Conservation (phyloP, 139 green algal genomes). For the Micractinium sp. region DNA sequence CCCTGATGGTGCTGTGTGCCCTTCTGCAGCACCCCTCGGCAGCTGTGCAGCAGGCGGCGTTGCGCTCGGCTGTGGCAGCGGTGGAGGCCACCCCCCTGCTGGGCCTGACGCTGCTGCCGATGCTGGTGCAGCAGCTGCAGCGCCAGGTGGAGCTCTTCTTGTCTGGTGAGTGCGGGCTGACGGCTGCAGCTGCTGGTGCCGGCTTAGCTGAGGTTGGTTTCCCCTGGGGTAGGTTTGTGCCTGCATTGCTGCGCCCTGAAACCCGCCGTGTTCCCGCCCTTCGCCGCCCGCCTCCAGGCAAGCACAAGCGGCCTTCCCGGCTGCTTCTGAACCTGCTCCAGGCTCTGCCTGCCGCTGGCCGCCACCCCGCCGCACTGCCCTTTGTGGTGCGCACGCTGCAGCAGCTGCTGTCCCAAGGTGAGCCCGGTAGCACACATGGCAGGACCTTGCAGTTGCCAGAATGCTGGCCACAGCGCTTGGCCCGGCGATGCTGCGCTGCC, state of each 20-base stretch:
- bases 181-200: neutral
- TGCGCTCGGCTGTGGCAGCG: neutral
- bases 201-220: neutral
- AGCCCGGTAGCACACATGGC: neutral
- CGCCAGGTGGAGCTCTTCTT: constrained; percentile 27
- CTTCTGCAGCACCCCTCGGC: constrained; percentile 24
- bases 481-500: neutral
- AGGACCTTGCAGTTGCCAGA: no score
- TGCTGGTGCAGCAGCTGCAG: constrained; percentile 29
- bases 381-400: constrained; percentile 55
- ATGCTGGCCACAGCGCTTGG: no score
- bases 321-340: constrained; percentile 48
- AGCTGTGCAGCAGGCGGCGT: neutral
- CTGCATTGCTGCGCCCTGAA: neutral
- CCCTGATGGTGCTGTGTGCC: constrained; percentile 9
- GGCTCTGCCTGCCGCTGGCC: constrained; percentile 38
- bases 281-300: neutral
- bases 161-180: neutral
- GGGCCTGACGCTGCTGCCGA: constrained; percentile 21
- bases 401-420: constrained; percentile 41
- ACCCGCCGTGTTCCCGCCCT: no score
- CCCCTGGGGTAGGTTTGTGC: no score
- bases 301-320: neutral
- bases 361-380: constrained; percentile 43
- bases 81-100: constrained; percentile 18